Conservation (phyloP, 169 alveolate species). For the Plasmodium berghei region DNA sequence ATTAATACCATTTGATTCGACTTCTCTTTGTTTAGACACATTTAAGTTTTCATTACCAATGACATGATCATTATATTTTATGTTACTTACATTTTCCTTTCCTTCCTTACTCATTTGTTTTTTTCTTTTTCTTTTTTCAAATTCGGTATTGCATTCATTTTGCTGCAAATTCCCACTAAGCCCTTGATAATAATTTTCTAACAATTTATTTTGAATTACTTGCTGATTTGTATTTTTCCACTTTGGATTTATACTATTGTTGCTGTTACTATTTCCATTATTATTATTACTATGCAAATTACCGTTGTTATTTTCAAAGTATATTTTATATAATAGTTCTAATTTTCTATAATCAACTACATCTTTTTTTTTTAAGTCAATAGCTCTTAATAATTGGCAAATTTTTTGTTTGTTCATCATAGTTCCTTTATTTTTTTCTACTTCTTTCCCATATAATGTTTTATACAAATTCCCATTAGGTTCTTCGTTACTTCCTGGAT, state of each 20-base stretch:
- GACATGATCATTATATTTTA: background rate
- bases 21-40: too few species aligned
- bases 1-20: too few species aligned
- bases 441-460: background rate
- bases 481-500: too few species aligned
- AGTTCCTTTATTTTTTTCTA: background rate
- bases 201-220: conserved; percentile 10
- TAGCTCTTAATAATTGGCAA: background rate
- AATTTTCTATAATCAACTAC: conserved; percentile 14
- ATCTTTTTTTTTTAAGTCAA: conserved; percentile 17
- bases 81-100: background rate
- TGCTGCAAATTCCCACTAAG: conserved; percentile 16
- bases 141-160: background rate
- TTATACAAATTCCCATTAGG: too few species aligned
- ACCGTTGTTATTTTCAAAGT: conserved; percentile 2
- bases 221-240: background rate
- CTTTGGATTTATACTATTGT: background rate
- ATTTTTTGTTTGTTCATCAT: background rate
- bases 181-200: conserved; percentile 43
- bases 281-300: background rate
- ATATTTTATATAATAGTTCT: conserved; percentile 33
- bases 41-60: background rate
- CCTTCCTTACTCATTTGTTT: background rate
- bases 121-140: background rate
- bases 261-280: background rate